Evolutionary conservation across 768 basidiomycete genomes (phyloP), one percentile per base, ranked within the genome.

Genomic region (Baorangia bicolor): DNA sequence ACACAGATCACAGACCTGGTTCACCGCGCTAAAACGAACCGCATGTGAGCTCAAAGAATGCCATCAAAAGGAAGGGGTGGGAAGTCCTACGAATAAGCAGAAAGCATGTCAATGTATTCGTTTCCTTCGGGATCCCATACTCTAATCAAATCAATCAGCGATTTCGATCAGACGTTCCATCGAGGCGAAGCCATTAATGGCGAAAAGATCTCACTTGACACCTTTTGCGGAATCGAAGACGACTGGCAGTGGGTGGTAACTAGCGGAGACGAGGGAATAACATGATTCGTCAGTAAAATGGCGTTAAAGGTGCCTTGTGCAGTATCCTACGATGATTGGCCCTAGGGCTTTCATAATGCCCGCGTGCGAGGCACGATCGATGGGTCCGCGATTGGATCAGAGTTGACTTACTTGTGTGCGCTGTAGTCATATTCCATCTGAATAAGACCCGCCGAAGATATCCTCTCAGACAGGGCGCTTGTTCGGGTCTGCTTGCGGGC

Each of bases 51-150:
- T 10, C 40, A 49, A 42, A 45, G 57, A 14, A 34, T 43, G 3
- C 33, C 27, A 13, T n/a, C 12, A 18, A 64, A 31, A 27, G 45
- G 25, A 40, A 51, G 27, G 27, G 40, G 11, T 2, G 44, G 42
- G 54, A 55, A 18, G 77, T 88, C 77, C 30, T 49, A 95, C 92
- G 92, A 95, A 76, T 98, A 98, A 28, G 97, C 97, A 42, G 92
- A 92, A 20, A 99, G 80, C 92, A 98, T 97, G 68, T 99, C 97
- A 59, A 98, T 94, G 75, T 97, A 99, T 68, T 94, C 90, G 49
- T 83, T 87, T 59, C 94, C 95, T 79, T 96, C 94, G 4, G 89
- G 90, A 69, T 97, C 95, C 90, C 92, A 96, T 70, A 94, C 92
- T 62, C 84, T 84, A 28, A 37, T 37, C 12, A 49, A 49, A 47